Evolutionary conservation across 2,329 filamentous ascomycete genomes (phyloP).

Genomic region (Penicillium expansum): DNA sequence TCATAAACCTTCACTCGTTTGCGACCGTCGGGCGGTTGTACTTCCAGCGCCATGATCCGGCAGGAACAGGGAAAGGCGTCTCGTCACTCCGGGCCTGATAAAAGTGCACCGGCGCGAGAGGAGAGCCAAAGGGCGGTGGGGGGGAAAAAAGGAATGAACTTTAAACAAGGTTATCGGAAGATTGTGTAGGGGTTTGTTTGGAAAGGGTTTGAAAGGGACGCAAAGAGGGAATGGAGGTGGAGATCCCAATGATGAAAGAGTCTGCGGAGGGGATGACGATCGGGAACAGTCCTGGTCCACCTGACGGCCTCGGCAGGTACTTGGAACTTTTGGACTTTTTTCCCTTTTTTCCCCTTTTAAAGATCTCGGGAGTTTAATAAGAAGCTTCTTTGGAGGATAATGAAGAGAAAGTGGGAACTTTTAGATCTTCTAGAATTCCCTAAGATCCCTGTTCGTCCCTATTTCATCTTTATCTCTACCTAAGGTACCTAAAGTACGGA

Average conservation of each 20-base stretch:
- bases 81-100: conserved; percentile 41
- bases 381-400: conserved; percentile 10
- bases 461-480: neutral
- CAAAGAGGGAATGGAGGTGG: conserved; percentile 16
- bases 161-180: conserved; percentile 12
- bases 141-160: neutral
- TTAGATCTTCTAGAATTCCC: conserved; percentile 1
- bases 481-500: neutral
- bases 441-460: neutral
- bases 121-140: conserved; percentile 22
- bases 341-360: neutral
- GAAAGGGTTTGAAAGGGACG: conserved; percentile 14
- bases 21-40: conserved; percentile 50
- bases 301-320: conserved; percentile 29
- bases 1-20: conserved; percentile 96
- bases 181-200: conserved; percentile 12
- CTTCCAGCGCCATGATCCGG: conserved; percentile 49
- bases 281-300: conserved; percentile 22
- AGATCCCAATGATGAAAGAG: conserved; percentile 25
- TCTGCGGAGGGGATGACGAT: conserved; percentile 27
- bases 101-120: conserved; percentile 31
- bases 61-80: conserved; percentile 32
- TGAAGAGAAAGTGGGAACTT: conserved; percentile 10
- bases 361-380: conserved; percentile 3
- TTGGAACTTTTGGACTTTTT: conserved; percentile 13